A percentile compares a stretch with the other conserved stretches of the same genome.
Evolutionary conservation across 805 yeast genomes (phyloP).

Genomic region (Yarrowia sp.): DNA sequence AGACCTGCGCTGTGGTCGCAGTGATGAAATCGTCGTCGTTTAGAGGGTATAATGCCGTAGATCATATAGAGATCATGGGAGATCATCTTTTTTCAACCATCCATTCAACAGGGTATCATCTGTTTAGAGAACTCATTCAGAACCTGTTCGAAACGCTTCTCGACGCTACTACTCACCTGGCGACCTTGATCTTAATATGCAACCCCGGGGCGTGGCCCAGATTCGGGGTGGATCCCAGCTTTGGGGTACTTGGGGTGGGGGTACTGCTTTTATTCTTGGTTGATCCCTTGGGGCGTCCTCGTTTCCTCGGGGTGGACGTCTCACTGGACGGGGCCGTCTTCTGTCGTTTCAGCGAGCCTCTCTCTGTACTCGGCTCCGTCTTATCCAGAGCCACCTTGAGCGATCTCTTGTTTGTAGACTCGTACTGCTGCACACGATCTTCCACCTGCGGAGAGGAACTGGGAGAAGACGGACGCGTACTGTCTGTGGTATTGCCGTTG

Average conservation of each 20-base stretch:
- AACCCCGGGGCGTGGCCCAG: conserved; percentile 39
- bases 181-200: conserved; percentile 35
- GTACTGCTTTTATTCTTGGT: background rate
- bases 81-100: no score
- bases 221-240: conserved; percentile 16
- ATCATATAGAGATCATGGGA: no score
- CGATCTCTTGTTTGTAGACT: conserved; percentile 16
- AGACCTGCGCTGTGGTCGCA: no score
- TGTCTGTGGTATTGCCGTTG: conserved; percentile 26
- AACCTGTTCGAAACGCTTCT: no score
- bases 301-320: conserved; percentile 5
- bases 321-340: background rate
- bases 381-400: conserved; percentile 33
- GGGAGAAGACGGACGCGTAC: conserved; percentile 35
- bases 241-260: conserved; percentile 23
- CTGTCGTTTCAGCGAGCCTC: conserved; percentile 41
- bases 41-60: no score
- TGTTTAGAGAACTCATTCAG: no score
- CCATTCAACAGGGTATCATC: no score
- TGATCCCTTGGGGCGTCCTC: conserved; percentile 27
- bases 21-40: no score
- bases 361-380: conserved; percentile 22
- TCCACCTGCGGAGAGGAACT: conserved; percentile 31
- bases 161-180: conserved; percentile 36
- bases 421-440: conserved; percentile 29